Evolutionary conservation across 2,329 filamentous ascomycete genomes (phyloP).

Genomic region (Cladorrhinum sp.): DNA sequence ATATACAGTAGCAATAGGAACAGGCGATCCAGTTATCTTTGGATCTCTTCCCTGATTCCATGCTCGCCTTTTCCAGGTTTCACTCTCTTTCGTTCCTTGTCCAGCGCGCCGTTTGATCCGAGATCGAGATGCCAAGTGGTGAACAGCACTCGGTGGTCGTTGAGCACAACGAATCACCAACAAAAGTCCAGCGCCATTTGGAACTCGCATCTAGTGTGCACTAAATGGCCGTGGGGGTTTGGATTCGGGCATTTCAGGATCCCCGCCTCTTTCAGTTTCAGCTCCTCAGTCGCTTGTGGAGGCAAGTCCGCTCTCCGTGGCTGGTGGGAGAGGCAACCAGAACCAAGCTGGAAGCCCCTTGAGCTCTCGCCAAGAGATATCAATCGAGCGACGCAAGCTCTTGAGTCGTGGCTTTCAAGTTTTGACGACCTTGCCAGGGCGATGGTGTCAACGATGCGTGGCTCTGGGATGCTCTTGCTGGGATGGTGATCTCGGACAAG

Average conservation of each 20-base stretch:
- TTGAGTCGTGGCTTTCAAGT: constrained; percentile 1
- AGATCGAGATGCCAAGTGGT: not conserved
- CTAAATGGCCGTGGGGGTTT: not conserved
- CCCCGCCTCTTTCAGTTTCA: not conserved
- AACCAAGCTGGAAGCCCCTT: not conserved
- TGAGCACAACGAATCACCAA: not conserved
- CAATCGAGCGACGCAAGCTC: not conserved
- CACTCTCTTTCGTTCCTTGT: not conserved
- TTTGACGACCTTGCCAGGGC: not conserved
- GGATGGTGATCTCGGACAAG: constrained; percentile 6
- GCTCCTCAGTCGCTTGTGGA: not conserved
- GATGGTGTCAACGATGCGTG: not conserved
- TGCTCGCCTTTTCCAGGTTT: not conserved
- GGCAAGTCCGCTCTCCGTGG: not conserved
- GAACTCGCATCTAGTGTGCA: not conserved
- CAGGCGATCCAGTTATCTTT: not conserved
- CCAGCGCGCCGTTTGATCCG: not conserved
- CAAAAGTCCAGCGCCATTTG: not conserved
- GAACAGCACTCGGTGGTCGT: not conserved
- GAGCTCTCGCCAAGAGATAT: constrained; percentile 9
- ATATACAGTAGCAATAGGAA: not conserved
- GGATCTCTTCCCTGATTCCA: not conserved
- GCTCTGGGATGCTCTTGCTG: not conserved
- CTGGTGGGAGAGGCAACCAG: not conserved
- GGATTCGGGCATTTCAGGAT: not conserved